These are phyloP conservation scores for Sedum album DNA, from an alignment of 164 flowering plant species.

Conservation along the genomic window DNA sequence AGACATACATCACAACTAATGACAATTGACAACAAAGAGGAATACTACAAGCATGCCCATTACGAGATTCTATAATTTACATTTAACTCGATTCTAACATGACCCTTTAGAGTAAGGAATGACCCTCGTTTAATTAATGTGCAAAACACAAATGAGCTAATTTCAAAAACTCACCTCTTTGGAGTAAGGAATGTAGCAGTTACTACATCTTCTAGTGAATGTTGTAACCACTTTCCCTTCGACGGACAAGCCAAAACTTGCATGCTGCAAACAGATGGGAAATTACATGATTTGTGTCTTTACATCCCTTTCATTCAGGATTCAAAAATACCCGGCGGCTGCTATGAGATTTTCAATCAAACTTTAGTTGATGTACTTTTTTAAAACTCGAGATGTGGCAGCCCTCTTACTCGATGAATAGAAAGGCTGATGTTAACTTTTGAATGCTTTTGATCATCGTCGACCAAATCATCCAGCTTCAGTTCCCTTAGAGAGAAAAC, in stretches of 20 bases:
- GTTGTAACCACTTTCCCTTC: slow-evolving; percentile 64
- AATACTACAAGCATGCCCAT: too few species aligned
- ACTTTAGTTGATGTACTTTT: too few species aligned
- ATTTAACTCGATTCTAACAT: too few species aligned
- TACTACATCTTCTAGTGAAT: slow-evolving; percentile 58
- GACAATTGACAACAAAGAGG: too few species aligned
- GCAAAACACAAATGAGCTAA: neutral
- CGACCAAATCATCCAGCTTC: slow-evolving; percentile 49
- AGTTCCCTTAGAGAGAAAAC: slow-evolving; percentile 46
- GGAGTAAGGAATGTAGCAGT: slow-evolving; percentile 53
- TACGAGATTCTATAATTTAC: too few species aligned
- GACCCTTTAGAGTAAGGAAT: too few species aligned
- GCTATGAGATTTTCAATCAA: too few species aligned
- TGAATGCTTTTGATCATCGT: slow-evolving; percentile 38
- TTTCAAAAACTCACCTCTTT: slow-evolving; percentile 36
- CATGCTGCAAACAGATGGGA: slow-evolving; percentile 40
- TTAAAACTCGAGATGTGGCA: too few species aligned
- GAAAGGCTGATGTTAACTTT: slow-evolving; percentile 42
- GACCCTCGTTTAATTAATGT: too few species aligned
- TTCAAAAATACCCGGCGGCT: too few species aligned
- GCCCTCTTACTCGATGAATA: slow-evolving; percentile 49
- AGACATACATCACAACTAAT: too few species aligned
- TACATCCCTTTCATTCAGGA: neutral
- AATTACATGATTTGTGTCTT: neutral
- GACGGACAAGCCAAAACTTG: slow-evolving; percentile 76